These are phyloP conservation scores for Coemansia biformis DNA, from an alignment of 192 early-diverging fungal species.

Conservation along the genomic window DNA sequence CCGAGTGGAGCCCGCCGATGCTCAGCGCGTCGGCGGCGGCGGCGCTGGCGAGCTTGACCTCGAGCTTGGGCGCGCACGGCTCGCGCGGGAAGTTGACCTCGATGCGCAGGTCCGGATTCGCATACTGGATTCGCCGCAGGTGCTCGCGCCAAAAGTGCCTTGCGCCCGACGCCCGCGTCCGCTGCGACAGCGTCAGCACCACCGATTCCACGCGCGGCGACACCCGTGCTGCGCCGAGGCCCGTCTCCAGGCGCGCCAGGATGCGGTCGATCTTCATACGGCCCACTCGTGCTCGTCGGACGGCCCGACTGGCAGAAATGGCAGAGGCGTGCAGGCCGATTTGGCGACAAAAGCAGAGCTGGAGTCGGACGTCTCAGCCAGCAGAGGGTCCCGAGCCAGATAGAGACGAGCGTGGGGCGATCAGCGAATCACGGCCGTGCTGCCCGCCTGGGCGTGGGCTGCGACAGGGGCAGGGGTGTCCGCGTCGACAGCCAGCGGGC, in stretches of 20 bases:
- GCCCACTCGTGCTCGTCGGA: too few species aligned
- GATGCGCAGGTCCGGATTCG: conserved; percentile 42
- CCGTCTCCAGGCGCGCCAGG: conserved; percentile 32
- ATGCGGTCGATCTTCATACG: conserved; percentile 45
- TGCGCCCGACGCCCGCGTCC: conserved; percentile 41
- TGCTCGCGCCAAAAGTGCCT: conserved; percentile 50
- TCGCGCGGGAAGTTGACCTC: conserved; percentile 41
- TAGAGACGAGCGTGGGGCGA: too few species aligned
- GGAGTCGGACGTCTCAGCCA: too few species aligned
- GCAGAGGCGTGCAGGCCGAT: too few species aligned
- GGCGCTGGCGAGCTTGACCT: conserved; percentile 34
- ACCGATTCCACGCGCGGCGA: conserved; percentile 33
- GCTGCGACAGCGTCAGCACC: conserved; percentile 48
- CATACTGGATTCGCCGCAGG: conserved; percentile 46
- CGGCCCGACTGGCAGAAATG: too few species aligned
- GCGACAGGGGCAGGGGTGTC: too few species aligned
- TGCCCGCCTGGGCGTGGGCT: too few species aligned
- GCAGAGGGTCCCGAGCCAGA: too few species aligned
- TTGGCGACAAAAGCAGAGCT: too few species aligned
- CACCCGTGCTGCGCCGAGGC: conserved; percentile 32
- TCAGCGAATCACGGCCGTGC: too few species aligned
- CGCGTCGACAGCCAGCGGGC: too few species aligned
- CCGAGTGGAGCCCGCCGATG: conserved; percentile 29
- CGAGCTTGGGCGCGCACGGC: conserved; percentile 41
- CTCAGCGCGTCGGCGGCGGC: conserved; percentile 15